Percentiles rank a stretch among this genome's conserved stretches.
Evolutionary conservation across 2,329 filamentous ascomycete genomes (phyloP).

Genomic region (Aspergillus sp.): DNA sequence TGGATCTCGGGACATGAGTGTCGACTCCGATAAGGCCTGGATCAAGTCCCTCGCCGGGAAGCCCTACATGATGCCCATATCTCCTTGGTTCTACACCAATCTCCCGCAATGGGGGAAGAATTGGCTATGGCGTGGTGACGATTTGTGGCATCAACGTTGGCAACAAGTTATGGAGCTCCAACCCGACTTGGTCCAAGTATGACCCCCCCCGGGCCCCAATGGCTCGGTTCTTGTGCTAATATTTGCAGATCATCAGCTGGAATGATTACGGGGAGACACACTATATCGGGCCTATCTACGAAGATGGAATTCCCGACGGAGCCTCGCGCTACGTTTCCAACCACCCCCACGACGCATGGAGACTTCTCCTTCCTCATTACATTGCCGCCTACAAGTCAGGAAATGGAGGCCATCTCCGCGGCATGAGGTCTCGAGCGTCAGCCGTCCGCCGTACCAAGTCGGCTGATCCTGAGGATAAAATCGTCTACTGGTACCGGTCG

Average conservation of each 20-base stretch:
- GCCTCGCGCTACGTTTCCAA: conserved; percentile 24
- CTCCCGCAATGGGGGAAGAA: conserved; percentile 49
- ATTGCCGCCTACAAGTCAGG: conserved; percentile 27
- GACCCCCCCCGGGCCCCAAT: conserved; percentile 1
- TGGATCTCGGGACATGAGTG: conserved; percentile 28
- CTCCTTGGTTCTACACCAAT: conserved; percentile 50
- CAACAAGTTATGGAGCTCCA: conserved; percentile 41
- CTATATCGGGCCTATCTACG: conserved; percentile 45
- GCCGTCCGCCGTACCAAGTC: conserved; percentile 17
- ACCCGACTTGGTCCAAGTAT: conserved; percentile 41
- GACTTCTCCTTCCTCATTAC: conserved; percentile 22
- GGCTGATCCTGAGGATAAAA: conserved; percentile 16
- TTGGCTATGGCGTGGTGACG: conserved; percentile 55
- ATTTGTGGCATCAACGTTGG: conserved; percentile 54
- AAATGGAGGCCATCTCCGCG: conserved; percentile 16
- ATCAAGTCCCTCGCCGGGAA: conserved; percentile 29
- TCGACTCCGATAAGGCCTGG: conserved; percentile 31
- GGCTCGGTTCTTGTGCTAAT: conserved; percentile 1
- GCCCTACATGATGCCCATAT: conserved; percentile 47
- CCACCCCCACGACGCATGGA: conserved; percentile 20
- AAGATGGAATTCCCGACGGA: conserved; percentile 41
- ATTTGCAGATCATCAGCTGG: conserved; percentile 45
- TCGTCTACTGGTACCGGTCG: conserved; percentile 27
- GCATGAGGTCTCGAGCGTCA: conserved; percentile 28
- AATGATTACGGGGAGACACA: conserved; percentile 54